Evolutionary conservation across 2,329 filamentous ascomycete species (phyloP), one percentile per base, ranked within the genome.

Genomic region (Alternaria postmessia): DNA sequence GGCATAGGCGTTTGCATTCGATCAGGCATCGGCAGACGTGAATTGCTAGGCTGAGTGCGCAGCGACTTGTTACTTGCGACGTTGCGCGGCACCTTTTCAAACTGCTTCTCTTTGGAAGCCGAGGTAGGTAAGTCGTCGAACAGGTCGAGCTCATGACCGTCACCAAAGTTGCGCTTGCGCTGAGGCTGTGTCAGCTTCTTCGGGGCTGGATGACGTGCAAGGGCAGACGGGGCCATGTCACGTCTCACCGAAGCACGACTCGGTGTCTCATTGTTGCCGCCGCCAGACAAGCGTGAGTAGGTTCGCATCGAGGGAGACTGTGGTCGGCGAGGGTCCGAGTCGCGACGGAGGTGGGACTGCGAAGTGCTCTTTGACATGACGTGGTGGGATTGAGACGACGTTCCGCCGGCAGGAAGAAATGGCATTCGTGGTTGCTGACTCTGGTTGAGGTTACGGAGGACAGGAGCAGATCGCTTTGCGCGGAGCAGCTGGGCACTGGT

Each of bases 101-200:
- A 99, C 70, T 88, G 91, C 63, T 89, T 93, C 79, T 99, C 95
- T 14, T 88, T 86, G 61, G 90, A 88, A 12, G 86, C 88, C 16
- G 94, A 97, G 0, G 94, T 98, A 1, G 94, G 94, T 57, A 99
- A 82, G 78, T 99, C 95, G 75, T 99, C 95, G 75, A 99, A 98
- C 3, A 87, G 89, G 68, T 98, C 94, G 34, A 99, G 84, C 78
- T 99, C 95, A 61, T 90, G 91, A 16, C 95, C 95, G 77, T 97
- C 93, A 12, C 95, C 95, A 80, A 96, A 99, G 42, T 71, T 70
- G 11, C 68, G 68, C 60, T 75, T 76, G 20, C 69, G 68, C 51
- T 70, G 69, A 39, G 71, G 73, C 48, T 72, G 69, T 5, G 68
- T 71, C 16, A 74, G 58, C 82, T 90, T 91, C 7, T 85, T 81